Percentiles rank a stretch among this genome's conserved stretches.
Evolutionary conservation across 2,329 filamentous ascomycete genomes (phyloP).

Genomic region (Coniochaeta ligniaria): DNA sequence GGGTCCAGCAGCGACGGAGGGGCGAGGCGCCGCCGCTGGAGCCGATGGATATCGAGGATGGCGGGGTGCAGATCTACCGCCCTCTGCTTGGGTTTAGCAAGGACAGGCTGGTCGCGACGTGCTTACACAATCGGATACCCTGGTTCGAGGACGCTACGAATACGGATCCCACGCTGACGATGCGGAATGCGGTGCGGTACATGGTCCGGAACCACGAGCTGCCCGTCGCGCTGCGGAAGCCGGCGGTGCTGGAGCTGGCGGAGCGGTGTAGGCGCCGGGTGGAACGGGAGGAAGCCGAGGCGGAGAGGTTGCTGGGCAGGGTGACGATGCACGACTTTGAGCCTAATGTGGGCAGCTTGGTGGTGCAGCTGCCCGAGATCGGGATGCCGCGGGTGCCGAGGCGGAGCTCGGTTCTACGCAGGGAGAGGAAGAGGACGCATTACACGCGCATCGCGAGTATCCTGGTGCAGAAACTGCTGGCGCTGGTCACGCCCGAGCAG

Average conservation of each 20-base stretch:
- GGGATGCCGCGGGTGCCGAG: conserved; percentile 11
- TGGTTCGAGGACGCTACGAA: conserved; percentile 91
- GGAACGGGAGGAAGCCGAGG: conserved; percentile 39
- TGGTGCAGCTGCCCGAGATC: conserved; percentile 36
- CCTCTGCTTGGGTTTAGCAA: conserved; percentile 69
- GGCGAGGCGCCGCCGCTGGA: conserved; percentile 12
- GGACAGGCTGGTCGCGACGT: conserved; percentile 66
- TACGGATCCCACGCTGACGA: conserved; percentile 64
- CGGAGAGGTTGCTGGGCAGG: conserved; percentile 44
- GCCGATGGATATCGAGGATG: conserved; percentile 44
- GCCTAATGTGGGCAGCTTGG: conserved; percentile 38
- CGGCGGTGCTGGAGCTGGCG: conserved; percentile 55
- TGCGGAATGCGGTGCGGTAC: conserved; percentile 73
- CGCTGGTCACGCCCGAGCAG: conserved; percentile 41
- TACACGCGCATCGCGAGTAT: conserved; percentile 37
- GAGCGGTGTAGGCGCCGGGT: conserved; percentile 38
- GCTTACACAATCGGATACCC: conserved; percentile 53
- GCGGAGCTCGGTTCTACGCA: conserved; percentile 10
- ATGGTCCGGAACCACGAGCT: conserved; percentile 48
- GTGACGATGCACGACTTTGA: conserved; percentile 40
- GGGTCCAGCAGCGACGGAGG: conserved; percentile 5
- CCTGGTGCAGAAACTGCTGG: conserved; percentile 39
- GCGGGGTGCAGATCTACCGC: conserved; percentile 60
- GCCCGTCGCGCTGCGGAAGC: conserved; percentile 62
- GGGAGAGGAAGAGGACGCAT: conserved; percentile 22